Base-by-base conservation (phyloP, 805 yeast species). In the Komagataella populi region DNA sequence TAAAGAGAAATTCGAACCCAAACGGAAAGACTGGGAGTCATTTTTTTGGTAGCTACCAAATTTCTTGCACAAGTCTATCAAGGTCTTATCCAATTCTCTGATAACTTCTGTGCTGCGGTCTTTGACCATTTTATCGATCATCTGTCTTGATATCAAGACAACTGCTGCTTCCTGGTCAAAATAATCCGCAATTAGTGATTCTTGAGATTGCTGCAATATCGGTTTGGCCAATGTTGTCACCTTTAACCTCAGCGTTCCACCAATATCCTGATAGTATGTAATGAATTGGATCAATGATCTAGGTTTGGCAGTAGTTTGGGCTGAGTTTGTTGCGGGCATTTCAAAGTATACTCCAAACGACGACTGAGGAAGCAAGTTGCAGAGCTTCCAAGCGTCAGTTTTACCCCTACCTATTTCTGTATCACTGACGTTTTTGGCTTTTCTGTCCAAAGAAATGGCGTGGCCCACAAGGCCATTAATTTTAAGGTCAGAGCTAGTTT, bases 131-230 rank as follows among this genome's bases (percentile, higher is more conserved):
- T 71, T 73, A 55, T 62, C 60, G 20, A 80, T 65, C 0, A 81
- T 76, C 24, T 74, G 73, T 55, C 87, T 69, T 1, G 84, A 80
- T 55, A 80, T 64, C 46, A 81, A 63, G 0, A 82, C 84, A 3
- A 82, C 73, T 0, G 86, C 84, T 10, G 83, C 83, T 59, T 82
- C 87, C 62, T 83, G 87, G 60, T 82, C 88, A 60, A 82, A 81
- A 14, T 74, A 74, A 7, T 62, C 61, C 45, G 75, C 71, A 47
- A 80, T 57, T 48, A 66, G 70, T n/a, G 64, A 60, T 12, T 63
- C 61, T 53, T 71, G 74, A 8, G 68, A 64, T 23, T 69, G 68
- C 10, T 70, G 69, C 23, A 71, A 56, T 3, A 78, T 63, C 3
- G 73, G 72, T 30, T 70, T 67, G 5, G 76, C 70, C 4, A 77